phyloP scores from a whole-genome alignment of 2,329 filamentous ascomycete species.

The Biscogniauxia sp. region DNA sequence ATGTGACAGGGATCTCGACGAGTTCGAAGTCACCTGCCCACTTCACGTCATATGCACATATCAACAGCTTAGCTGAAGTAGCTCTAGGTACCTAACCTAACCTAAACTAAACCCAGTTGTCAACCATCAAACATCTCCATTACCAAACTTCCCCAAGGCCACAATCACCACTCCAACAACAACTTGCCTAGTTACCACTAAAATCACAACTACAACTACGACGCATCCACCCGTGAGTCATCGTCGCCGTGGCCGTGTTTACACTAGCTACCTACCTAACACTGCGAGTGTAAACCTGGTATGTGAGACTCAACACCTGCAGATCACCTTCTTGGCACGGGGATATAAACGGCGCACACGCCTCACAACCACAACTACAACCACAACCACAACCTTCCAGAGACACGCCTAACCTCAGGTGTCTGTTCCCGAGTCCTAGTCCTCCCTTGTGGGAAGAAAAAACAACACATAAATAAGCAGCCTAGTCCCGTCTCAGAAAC shows the following conservation, averaged over 20 bases:
- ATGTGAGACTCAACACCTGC: slow-evolving; percentile 3
- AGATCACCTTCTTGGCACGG: slow-evolving; percentile 14
- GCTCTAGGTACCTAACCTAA: too few species aligned
- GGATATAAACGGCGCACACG: slow-evolving; percentile 12
- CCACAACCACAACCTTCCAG: background rate
- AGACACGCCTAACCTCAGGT: background rate
- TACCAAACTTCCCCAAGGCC: background rate
- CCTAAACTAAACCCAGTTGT: background rate
- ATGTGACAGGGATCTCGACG: background rate
- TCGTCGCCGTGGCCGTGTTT: background rate
- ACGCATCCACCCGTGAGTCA: background rate
- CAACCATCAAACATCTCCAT: background rate
- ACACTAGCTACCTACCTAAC: slow-evolving; percentile 1
- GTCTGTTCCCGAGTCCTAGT: slow-evolving; percentile 1
- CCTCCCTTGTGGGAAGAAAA: background rate
- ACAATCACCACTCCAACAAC: background rate
- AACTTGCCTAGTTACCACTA: background rate
- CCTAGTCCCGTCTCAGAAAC: too few species aligned
- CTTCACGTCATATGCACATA: background rate
- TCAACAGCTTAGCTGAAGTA: background rate
- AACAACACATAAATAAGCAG: background rate
- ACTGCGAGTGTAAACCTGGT: slow-evolving; percentile 9
- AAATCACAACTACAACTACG: too few species aligned
- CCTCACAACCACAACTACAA: slow-evolving; percentile 1
- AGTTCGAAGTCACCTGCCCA: background rate